Percentiles rank a stretch among this genome's conserved stretches.
Conservation (phyloP, 2,329 filamentous ascomycete species). For the Cyphellophora europaea region DNA sequence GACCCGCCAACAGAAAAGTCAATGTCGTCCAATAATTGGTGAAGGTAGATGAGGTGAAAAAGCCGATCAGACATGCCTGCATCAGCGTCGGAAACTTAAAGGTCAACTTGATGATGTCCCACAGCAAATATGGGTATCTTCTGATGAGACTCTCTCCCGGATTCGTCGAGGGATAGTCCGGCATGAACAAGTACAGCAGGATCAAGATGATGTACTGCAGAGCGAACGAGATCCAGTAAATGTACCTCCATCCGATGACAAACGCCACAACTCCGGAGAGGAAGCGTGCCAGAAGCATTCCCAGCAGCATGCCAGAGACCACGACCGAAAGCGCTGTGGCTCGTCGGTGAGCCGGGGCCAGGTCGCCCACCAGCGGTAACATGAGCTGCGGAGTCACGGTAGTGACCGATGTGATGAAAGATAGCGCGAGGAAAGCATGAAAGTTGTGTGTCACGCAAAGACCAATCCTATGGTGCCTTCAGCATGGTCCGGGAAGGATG, state of each 20-base stretch:
- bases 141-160: constrained; percentile 35
- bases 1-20: constrained; percentile 64
- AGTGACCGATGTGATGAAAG: constrained; percentile 62
- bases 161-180: constrained; percentile 70
- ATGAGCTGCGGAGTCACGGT: constrained; percentile 74
- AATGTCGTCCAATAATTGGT: constrained; percentile 66
- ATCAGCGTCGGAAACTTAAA: background rate
- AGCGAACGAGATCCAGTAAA: constrained; percentile 70
- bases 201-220: constrained; percentile 59
- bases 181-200: constrained; percentile 64
- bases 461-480: constrained; percentile 38
- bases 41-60: constrained; percentile 53
- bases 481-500: too few relatives aligned
- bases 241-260: constrained; percentile 63
- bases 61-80: constrained; percentile 52
- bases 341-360: constrained; percentile 59
- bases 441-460: constrained; percentile 61
- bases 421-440: constrained; percentile 56
- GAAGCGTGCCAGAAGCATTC: constrained; percentile 65
- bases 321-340: constrained; percentile 65
- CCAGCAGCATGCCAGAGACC: constrained; percentile 64
- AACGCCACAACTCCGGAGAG: constrained; percentile 67
- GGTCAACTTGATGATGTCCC: background rate
- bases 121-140: background rate
- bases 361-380: constrained; percentile 71